Conservation (phyloP, 768 basidiomycete genomes). For the Boletus rubescentipes region DNA sequence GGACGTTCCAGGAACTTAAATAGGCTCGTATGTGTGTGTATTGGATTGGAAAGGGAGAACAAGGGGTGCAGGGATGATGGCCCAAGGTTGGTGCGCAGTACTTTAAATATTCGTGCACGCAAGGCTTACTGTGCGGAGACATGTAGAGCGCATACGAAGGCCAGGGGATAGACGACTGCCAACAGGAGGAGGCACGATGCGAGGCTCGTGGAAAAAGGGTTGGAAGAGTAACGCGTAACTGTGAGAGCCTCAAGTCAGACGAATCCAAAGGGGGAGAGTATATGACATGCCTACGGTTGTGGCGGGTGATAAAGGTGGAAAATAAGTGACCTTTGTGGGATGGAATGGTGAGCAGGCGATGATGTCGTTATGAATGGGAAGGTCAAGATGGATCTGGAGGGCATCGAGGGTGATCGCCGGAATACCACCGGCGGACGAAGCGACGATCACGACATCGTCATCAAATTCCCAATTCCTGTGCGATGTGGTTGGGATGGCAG, state of each 20-base stretch:
- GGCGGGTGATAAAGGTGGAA: constrained; percentile 16
- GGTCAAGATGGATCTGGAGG: constrained; percentile 29
- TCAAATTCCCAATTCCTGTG: constrained; percentile 30
- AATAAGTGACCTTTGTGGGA: constrained; percentile 29
- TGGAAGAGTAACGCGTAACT: constrained; percentile 13
- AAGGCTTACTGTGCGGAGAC: not conserved
- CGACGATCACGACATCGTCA: constrained; percentile 22
- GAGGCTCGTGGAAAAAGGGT: constrained; percentile 12
- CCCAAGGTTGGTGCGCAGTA: not conserved
- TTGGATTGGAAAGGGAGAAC: not conserved
- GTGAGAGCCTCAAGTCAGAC: constrained; percentile 2
- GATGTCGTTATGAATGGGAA: constrained; percentile 23
- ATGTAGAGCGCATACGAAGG: constrained; percentile 16
- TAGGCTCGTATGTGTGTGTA: not conserved
- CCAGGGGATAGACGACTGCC: constrained; percentile 17
- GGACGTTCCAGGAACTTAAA: not conserved
- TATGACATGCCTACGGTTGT: constrained; percentile 16
- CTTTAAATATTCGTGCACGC: not conserved
- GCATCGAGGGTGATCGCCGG: constrained; percentile 11
- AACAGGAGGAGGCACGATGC: constrained; percentile 17
- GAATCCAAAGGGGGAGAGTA: not conserved
- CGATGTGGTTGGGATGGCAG: constrained; percentile 10
- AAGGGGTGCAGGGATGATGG: not conserved
- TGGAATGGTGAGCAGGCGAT: constrained; percentile 23
- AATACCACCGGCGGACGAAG: not conserved